Evolutionary conservation across 306 rosid genomes (phyloP).

Genomic region (Vigna mungo): DNA sequence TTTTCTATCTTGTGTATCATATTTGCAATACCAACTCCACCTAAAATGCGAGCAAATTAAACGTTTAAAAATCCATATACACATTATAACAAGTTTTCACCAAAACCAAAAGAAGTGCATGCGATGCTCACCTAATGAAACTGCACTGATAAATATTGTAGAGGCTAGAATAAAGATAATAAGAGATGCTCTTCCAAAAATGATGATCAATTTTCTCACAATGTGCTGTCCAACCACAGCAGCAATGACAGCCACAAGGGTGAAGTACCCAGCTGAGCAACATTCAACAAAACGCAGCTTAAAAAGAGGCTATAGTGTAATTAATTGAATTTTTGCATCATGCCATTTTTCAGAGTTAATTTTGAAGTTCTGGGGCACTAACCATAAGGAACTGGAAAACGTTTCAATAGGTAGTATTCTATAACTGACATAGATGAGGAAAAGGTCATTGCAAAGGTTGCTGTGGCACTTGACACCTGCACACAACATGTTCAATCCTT

Average conservation of each 20-base stretch:
- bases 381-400: constrained; percentile 94
- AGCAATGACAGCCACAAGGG: constrained; percentile 74
- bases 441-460: constrained; percentile 93
- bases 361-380: constrained; percentile 10
- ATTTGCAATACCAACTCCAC: constrained; percentile 84
- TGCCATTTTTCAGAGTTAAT: neutral
- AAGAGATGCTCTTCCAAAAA: constrained; percentile 87
- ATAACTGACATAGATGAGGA: constrained; percentile 98
- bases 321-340: neutral
- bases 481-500: constrained; percentile 32
- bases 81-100: neutral
- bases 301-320: constrained; percentile 1
- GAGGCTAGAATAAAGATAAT: constrained; percentile 85
- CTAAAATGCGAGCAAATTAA: constrained; percentile 45
- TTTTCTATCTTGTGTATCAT: constrained; percentile 59
- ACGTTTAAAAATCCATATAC: constrained; percentile 16
- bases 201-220: constrained; percentile 66
- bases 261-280: constrained; percentile 73
- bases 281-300: constrained; percentile 24
- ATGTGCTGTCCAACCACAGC: constrained; percentile 80
- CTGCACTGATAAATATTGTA: constrained; percentile 77
- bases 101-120: neutral
- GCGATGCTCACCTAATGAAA: constrained; percentile 66
- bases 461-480: constrained; percentile 96
- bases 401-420: constrained; percentile 85